Base-by-base conservation (phyloP, 768 basidiomycete genomes). In the Trametes punicea region DNA sequence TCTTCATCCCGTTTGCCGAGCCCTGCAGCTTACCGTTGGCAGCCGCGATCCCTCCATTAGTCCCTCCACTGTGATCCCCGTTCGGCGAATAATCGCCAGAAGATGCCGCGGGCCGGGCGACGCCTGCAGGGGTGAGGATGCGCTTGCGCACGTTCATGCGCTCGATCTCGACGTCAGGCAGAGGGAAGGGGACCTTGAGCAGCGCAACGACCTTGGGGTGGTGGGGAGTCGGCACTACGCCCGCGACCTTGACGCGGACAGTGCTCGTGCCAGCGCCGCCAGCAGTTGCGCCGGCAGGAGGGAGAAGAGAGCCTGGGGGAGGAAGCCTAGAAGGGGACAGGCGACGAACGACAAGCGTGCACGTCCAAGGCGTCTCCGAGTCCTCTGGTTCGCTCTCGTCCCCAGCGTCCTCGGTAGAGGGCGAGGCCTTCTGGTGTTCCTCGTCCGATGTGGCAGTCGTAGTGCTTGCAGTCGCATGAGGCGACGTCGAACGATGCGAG, bases 311-410 rank as follows among this genome's bases (percentile, higher is more conserved):
- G 11, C 41, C 34, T 7, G 41, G 64, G 52, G 9, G 62, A 11
- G 53, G 58, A 2, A 46, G 47, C 11, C 51, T 55, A 26, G 39
- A 52, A 29, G 56, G 29, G 18, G 57, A 70, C 29, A 76, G 66
- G 21, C 81, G 73, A 20, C 85, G 80, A 30, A 88, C 74, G 57
- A 85, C 82, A 61, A 93, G 76, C n/a, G 83, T 84, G 66, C 95
- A 98, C 42, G 87, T 84, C 94, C 94, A 98, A 0, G 96, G 93
- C 21, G 93, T 94, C 71, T 98, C 95, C 40, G 90, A 92, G 66
- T 98, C 96, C 67, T 98, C 95, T 0, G 94, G 90, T 61, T 98
- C 96, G 57, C 90, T 93, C 41, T 94, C 93, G 15, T 88, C 85
- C 0, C 78, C 91, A 2, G 81, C 79, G 45, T 85, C 83, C 13